phyloP scores from a whole-genome alignment of 352 stramenopile species.

The Peronospora destructor region DNA sequence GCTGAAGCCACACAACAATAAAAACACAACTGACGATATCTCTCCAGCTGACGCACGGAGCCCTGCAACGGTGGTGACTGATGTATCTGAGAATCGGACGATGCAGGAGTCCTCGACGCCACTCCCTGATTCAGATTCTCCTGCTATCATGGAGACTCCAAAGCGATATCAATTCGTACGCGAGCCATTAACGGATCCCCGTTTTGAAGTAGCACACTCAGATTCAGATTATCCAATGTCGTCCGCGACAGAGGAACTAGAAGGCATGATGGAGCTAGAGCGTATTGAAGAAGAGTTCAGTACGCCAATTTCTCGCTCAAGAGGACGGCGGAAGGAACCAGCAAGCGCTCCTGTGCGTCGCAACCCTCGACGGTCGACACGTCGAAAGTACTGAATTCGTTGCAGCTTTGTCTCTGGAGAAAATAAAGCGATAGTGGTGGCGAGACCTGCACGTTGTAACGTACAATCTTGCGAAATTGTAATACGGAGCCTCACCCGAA shows the following conservation, averaged over 20 bases:
- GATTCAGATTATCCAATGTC: constrained; percentile 34
- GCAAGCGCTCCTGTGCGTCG: constrained; percentile 53
- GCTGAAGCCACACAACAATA: constrained; percentile 32
- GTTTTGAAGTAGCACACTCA: constrained; percentile 27
- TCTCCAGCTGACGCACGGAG: constrained; percentile 23
- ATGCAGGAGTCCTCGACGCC: constrained; percentile 30
- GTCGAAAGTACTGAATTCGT: constrained; percentile 53
- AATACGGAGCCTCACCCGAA: constrained; percentile 13
- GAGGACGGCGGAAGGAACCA: constrained; percentile 49
- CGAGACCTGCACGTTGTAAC: constrained; percentile 1
- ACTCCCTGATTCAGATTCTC: constrained; percentile 25
- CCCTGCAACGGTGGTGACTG: constrained; percentile 11
- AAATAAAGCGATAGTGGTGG: constrained; percentile 9
- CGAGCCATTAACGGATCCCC: constrained; percentile 56
- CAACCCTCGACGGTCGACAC: constrained; percentile 62
- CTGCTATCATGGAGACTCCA: constrained; percentile 45
- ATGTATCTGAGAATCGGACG: constrained; percentile 23
- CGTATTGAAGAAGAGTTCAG: constrained; percentile 80
- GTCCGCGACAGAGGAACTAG: constrained; percentile 53
- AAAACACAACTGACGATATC: constrained; percentile 12
- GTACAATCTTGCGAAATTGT: constrained; percentile 1
- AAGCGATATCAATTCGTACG: constrained; percentile 76
- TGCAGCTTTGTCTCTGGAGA: constrained; percentile 12
- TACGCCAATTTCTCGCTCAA: constrained; percentile 51
- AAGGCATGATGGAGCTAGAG: constrained; percentile 64